Evolutionary conservation across 2,329 filamentous ascomycete genomes (phyloP).

Genomic region (Lojkania enalia): DNA sequence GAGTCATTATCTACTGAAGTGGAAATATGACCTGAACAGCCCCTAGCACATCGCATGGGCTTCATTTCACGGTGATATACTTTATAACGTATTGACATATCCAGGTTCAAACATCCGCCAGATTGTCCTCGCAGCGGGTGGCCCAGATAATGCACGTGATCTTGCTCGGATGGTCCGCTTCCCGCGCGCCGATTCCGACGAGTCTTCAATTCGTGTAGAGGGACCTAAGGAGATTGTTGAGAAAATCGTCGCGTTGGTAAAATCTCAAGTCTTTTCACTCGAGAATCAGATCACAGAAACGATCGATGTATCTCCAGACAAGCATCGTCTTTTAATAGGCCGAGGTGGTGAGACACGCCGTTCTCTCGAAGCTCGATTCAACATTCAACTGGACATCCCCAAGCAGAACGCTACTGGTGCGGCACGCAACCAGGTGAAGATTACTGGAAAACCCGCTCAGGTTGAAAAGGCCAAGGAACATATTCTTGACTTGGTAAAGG

Average conservation of each 20-base stretch:
- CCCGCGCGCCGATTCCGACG: conserved; percentile 82
- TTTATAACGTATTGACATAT: conserved; percentile 51
- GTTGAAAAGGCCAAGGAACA: conserved; percentile 87
- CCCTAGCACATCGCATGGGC: too few species aligned
- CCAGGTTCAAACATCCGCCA: conserved; percentile 82
- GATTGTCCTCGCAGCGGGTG: conserved; percentile 85
- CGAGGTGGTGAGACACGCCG: conserved; percentile 87
- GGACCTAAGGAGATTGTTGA: conserved; percentile 83
- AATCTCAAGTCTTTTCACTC: conserved; percentile 78
- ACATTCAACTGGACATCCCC: conserved; percentile 85
- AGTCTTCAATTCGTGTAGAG: conserved; percentile 84
- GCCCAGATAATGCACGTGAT: conserved; percentile 80
- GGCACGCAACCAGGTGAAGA: conserved; percentile 80
- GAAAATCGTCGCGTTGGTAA: conserved; percentile 81
- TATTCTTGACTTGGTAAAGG: conserved; percentile 76
- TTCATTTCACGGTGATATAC: too few species aligned
- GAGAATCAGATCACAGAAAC: conserved; percentile 79
- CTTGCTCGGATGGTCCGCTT: conserved; percentile 92
- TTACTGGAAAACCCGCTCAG: conserved; percentile 75
- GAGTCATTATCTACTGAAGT: neutral
- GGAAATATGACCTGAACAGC: too few species aligned
- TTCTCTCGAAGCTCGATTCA: conserved; percentile 82
- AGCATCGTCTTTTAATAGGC: conserved; percentile 89
- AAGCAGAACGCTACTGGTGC: conserved; percentile 71
- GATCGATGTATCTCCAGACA: conserved; percentile 82